phyloP scores from a whole-genome alignment of 192 early-diverging fungal species.

The Diversispora epigaea region DNA sequence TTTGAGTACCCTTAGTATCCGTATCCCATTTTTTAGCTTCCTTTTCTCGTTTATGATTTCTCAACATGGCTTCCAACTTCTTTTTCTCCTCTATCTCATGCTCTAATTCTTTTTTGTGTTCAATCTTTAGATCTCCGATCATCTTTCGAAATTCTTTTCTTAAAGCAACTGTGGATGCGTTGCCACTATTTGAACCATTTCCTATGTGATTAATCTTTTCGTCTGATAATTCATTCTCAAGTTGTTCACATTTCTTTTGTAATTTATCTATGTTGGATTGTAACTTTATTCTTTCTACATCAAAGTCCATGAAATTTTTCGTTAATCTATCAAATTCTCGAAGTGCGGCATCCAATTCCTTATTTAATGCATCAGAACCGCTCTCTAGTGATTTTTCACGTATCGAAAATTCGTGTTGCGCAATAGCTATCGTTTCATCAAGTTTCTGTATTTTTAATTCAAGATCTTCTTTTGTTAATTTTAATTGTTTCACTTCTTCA shows the following conservation, averaged over 20 bases:
- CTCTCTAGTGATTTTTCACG: constrained; percentile 37
- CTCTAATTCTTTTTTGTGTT: constrained; percentile 50
- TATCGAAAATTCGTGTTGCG: constrained; percentile 26
- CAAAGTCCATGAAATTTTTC: constrained; percentile 43
- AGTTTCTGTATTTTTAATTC: constrained; percentile 25
- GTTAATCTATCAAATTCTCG: constrained; percentile 48
- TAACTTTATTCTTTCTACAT: constrained; percentile 39
- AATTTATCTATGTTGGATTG: constrained; percentile 38
- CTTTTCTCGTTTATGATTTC: constrained; percentile 49
- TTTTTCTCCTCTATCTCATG: constrained; percentile 51
- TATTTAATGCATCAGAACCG: constrained; percentile 36
- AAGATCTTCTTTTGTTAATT: constrained; percentile 26
- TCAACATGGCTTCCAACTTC: constrained; percentile 42
- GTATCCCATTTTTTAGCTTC: constrained; percentile 28
- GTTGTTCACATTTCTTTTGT: constrained; percentile 17
- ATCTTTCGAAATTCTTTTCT: constrained; percentile 57
- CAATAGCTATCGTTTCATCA: constrained; percentile 17
- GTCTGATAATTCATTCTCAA: constrained; percentile 43
- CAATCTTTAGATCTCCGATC: constrained; percentile 48
- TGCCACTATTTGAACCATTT: constrained; percentile 25
- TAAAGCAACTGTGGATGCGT: constrained; percentile 44
- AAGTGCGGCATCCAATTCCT: constrained; percentile 43
- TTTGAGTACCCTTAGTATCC: constrained; percentile 27
- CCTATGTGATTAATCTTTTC: constrained; percentile 42
- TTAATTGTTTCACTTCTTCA: constrained; percentile 36